A percentile compares a stretch with the other conserved stretches of the same genome.
These are phyloP conservation scores for Climacium dendroides DNA, from an alignment of 225 moss, liverwort and hornwort species.

Conservation along the genomic window DNA sequence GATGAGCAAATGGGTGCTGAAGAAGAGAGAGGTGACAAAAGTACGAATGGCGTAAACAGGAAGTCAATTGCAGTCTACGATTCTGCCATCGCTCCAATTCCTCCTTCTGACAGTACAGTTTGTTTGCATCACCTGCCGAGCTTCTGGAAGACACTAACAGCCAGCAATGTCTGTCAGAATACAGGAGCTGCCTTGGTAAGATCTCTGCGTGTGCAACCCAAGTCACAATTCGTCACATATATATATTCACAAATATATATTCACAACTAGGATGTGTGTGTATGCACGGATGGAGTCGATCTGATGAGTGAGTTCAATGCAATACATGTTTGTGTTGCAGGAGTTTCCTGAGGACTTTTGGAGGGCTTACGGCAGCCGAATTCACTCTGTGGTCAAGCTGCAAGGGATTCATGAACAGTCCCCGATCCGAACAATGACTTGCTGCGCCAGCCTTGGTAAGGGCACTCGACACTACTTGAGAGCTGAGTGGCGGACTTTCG, in stretches of 20 bases:
- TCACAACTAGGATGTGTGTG: not conserved
- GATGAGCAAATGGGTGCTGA: not conserved
- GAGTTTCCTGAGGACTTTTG: not conserved
- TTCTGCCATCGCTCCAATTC: not conserved
- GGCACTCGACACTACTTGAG: not conserved
- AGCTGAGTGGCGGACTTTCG: not conserved
- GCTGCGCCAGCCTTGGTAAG: not conserved
- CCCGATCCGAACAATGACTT: not conserved
- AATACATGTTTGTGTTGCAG: not conserved
- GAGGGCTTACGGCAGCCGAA: not conserved
- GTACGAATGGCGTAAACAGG: not conserved
- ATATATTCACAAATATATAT: too few relatives aligned
- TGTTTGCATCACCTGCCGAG: not conserved
- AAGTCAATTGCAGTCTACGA: not conserved
- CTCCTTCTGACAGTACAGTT: not conserved
- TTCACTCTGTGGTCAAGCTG: not conserved
- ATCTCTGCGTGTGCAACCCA: not conserved
- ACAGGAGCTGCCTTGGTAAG: not conserved
- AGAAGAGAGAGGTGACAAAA: not conserved
- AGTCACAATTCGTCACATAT: too few relatives aligned
- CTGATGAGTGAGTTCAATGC: not conserved
- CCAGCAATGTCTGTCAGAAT: not conserved
- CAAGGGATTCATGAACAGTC: not conserved
- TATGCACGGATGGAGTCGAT: not conserved
- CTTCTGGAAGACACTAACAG: slow-evolving; percentile 1